Evolutionary conservation across 495 filamentous ascomycete genomes (phyloP), one percentile per base, ranked within the genome.

Genomic region (Pseudomonodictys pantanalensis): DNA sequence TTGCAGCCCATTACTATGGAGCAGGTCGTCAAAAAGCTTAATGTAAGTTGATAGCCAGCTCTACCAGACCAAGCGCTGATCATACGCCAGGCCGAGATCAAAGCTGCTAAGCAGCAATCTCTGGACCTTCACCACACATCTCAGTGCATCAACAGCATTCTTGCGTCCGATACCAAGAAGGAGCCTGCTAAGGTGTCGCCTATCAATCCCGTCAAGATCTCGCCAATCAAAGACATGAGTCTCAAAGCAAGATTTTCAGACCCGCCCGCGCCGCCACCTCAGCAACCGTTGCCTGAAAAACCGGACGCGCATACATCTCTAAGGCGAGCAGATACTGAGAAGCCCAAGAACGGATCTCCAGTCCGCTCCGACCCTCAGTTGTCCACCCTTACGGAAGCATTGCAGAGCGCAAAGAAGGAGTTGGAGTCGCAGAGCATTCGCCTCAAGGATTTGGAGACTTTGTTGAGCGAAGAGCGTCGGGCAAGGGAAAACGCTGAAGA

Each of bases 11-110:
- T 96, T 30, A 92, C 91, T 9, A 91, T 95, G 49, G 93, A 98
- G 66, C 89, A 96, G 61, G 89, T 98, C 33, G 90, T 96, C 29
- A 97, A 97, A 72, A 88, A 86, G 69, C 81, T 98, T 41, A 89
- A 89, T 62, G 93, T 97, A 82, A 80, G 89, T 78, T 48, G 20
- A 22, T 61, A 1, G 30, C 42, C 29, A 43, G n/a, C 69, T 69
- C 54, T 71, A 33, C 17, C 50, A 17, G 7, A 47, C 35, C 42
- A 32, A 38, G 41, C 55, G 32, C 52, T 58, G n/a, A 59, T 58
- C 52, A 49, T 23, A 53, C 23, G 18, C 25, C 50, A 98, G 93
- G 78, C 80, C 62, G 93, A 98, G 71, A 84, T 97, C 77, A 89
- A 88, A 67, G 83, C 84, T 60, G 92, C 95, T 12, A 87, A 87